Base-by-base conservation (phyloP, 345 rosid genomes). In the Linum lewisii region DNA sequence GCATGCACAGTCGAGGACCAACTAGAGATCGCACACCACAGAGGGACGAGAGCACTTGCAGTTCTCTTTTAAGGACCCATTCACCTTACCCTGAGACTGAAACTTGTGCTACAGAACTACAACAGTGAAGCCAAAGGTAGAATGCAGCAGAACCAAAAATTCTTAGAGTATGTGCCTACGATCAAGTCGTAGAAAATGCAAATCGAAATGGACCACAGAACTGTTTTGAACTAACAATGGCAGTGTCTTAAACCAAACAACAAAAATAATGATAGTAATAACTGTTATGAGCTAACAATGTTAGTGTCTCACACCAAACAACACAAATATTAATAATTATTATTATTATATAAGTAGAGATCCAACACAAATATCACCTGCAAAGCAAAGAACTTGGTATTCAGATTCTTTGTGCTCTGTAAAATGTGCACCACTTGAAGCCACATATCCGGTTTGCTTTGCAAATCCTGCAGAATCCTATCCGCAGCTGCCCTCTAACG, bases 381-480 rank as follows among this genome's bases (percentile, higher is more conserved):
- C 64, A 94, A 80, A 66, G 99, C 95, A 63, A 85, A 94, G 77
- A 94, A 94, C 77, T 94, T 94, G 68, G 99, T 90, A 69, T 90
- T 89, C 54, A 90, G 76, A 76, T 80, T 87, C 75, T 82, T 82
- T 4, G 99, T 82, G 36, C 70, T 81, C 68, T 84, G 97, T 36
- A 94, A 78, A 67, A 90, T 78, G 68, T 85, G 96, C 64, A 90
- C 99, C 60, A 94, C 99, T 69, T 94, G 99, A 21, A 87, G 97
- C 99, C 99, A 94, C 84, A 83, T 90, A 60, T 87, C 97, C 50
- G 93, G 93, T 73, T 94, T 94, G 57, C 78, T 84, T 73, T 94
- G 99, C 78, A 94, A 70, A 45, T 90, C 99, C 81, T 95, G 95
- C 86, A 94, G 72, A 61, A 94, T 84, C 68, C 87, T 86, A 73